Evolutionary conservation across 139 green algal species (phyloP).

Genomic region (Tetraselmis chui): DNA sequence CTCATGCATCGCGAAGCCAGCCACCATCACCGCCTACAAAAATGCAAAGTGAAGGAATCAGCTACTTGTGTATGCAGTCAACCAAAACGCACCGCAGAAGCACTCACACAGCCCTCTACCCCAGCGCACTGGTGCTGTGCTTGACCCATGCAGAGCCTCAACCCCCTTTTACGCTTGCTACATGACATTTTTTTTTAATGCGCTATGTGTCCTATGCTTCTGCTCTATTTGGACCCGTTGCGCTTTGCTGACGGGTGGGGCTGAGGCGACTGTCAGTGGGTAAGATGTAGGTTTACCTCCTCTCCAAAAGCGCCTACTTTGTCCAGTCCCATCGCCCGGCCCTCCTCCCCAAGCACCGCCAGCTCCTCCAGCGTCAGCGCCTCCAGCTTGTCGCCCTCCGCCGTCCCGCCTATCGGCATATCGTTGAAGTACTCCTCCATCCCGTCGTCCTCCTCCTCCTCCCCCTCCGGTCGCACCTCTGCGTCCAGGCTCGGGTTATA

Average conservation of each 20-base stretch:
- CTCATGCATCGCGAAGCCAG: not conserved
- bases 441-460: not conserved
- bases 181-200: no score
- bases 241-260: no score
- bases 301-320: not conserved
- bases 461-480: not conserved
- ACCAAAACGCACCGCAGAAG: no score
- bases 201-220: no score
- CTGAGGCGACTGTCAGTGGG: no score
- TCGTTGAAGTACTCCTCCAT: not conserved
- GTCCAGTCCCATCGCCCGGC: not conserved
- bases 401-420: not conserved
- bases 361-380: not conserved
- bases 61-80: no score
- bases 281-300: not conserved
- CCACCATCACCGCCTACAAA: not conserved
- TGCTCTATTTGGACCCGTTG: no score
- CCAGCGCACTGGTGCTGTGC: no score
- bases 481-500: not conserved
- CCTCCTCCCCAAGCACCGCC: not conserved
- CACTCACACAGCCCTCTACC: no score
- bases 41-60: no score
- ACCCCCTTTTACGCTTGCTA: no score
- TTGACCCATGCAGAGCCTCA: no score
- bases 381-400: not conserved